These are phyloP conservation scores for Gryganskiella cystojenkinii DNA, from an alignment of 192 early-diverging fungal species.

Conservation along the genomic window DNA sequence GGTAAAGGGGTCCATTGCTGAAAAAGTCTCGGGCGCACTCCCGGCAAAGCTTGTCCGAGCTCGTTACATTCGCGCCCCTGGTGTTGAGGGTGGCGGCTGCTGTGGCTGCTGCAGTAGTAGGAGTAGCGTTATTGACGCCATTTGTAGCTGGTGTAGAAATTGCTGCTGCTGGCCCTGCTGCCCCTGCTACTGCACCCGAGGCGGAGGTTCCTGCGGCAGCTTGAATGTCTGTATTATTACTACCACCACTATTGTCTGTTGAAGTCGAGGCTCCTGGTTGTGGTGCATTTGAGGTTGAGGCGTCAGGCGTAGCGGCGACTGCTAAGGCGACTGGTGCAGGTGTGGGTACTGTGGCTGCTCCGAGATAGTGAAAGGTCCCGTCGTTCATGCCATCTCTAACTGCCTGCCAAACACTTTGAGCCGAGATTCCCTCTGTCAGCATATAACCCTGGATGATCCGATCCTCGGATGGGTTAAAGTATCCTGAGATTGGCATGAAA, in stretches of 20 bases:
- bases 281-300: background rate
- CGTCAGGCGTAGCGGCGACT: background rate
- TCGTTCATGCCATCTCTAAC: constrained; percentile 30
- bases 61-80: constrained; percentile 6
- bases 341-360: background rate
- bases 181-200: no score
- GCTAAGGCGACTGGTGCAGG: background rate
- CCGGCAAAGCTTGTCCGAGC: constrained; percentile 17
- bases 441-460: constrained; percentile 16
- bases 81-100: background rate
- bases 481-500: background rate
- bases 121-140: no score
- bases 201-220: background rate
- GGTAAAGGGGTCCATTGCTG: constrained; percentile 34
- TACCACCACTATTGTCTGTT: background rate
- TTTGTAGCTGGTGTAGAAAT: no score
- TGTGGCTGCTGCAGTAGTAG: no score
- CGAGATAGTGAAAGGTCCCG: constrained; percentile 17
- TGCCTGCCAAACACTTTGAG: constrained; percentile 13
- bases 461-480: constrained; percentile 18
- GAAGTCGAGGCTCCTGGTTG: background rate
- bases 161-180: no score
- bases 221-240: background rate
- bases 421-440: background rate
- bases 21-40: constrained; percentile 14